Evolutionary conservation across 257 asterid genomes (phyloP).

Genomic region (Galeopsis tetrahit): DNA sequence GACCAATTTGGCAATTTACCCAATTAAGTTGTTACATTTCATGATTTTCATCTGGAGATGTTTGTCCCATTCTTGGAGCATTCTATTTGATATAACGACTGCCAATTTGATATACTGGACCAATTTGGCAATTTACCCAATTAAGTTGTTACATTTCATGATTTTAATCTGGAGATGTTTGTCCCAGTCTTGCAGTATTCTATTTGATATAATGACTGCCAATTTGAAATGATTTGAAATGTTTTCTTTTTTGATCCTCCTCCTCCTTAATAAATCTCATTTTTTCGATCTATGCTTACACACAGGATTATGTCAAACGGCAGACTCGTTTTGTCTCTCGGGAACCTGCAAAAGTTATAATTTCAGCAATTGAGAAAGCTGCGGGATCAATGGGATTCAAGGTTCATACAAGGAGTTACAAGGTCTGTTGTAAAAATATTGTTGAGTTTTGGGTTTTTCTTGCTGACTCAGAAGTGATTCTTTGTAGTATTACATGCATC

Average conservation of each 20-base stretch:
- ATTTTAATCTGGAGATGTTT: no score
- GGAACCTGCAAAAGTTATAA: slow-evolving; percentile 74
- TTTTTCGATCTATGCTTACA: slow-evolving; percentile 25
- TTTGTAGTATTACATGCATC: background rate
- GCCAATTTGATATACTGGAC: no score
- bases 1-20: no score
- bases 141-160: no score
- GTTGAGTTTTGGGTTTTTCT: slow-evolving; percentile 9
- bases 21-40: no score
- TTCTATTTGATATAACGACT: no score
- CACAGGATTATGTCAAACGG: slow-evolving; percentile 78
- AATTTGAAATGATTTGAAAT: slow-evolving; percentile 1
- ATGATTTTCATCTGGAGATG: no score
- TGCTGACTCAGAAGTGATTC: slow-evolving; percentile 24
- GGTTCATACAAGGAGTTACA: slow-evolving; percentile 79
- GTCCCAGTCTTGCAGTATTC: no score
- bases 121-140: no score
- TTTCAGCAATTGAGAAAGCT: slow-evolving; percentile 75
- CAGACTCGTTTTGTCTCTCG: slow-evolving; percentile 98
- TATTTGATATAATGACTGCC: background rate
- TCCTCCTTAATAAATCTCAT: background rate
- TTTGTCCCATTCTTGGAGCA: no score
- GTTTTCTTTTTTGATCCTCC: slow-evolving; percentile 7
- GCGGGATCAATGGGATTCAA: slow-evolving; percentile 83
- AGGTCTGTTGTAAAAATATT: slow-evolving; percentile 49